Percentiles rank a stretch among this genome's conserved stretches.
These are phyloP conservation scores for Mycotypha africana DNA, from an alignment of 371 early-diverging fungal genomes.

Conservation along the genomic window DNA sequence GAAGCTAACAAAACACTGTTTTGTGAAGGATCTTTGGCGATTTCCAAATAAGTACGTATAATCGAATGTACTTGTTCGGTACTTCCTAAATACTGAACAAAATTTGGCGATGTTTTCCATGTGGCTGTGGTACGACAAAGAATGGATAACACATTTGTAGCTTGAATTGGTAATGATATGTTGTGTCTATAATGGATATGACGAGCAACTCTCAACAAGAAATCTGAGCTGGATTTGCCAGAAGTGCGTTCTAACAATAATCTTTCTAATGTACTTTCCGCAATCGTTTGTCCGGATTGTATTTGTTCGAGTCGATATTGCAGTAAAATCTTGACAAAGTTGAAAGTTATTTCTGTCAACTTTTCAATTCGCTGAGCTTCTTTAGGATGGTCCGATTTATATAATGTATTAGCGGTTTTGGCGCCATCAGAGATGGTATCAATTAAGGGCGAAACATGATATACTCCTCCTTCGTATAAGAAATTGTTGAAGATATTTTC, in stretches of 20 bases:
- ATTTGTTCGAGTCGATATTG: conserved; percentile 26
- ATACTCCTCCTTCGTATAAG: conserved; percentile 30
- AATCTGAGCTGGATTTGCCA: conserved; percentile 22
- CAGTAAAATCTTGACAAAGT: conserved; percentile 28
- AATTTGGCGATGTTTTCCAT: conserved; percentile 31
- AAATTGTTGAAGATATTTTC: conserved; percentile 27
- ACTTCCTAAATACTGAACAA: conserved; percentile 38
- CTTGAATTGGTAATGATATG: conserved; percentile 22
- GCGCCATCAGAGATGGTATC: conserved; percentile 31
- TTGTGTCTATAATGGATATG: conserved; percentile 30
- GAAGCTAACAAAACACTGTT: conserved; percentile 23
- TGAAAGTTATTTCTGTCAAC: conserved; percentile 27
- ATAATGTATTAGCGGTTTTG: conserved; percentile 22
- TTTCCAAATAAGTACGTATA: conserved; percentile 27
- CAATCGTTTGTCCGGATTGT: background rate
- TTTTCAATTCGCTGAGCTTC: conserved; percentile 31
- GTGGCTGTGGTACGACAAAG: conserved; percentile 21
- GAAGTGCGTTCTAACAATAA: conserved; percentile 15
- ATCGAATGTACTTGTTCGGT: conserved; percentile 32
- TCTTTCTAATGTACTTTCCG: conserved; percentile 15
- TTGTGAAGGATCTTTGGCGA: conserved; percentile 31
- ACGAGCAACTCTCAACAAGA: conserved; percentile 30
- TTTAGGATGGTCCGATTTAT: conserved; percentile 15
- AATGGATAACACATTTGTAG: conserved; percentile 28
- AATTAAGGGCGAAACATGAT: conserved; percentile 32